A percentile compares a stretch with the other conserved stretches of the same genome.
These are phyloP conservation scores for Pelagophyceae sp. DNA, from an alignment of 352 stramenopile species.

Conservation along the genomic window DNA sequence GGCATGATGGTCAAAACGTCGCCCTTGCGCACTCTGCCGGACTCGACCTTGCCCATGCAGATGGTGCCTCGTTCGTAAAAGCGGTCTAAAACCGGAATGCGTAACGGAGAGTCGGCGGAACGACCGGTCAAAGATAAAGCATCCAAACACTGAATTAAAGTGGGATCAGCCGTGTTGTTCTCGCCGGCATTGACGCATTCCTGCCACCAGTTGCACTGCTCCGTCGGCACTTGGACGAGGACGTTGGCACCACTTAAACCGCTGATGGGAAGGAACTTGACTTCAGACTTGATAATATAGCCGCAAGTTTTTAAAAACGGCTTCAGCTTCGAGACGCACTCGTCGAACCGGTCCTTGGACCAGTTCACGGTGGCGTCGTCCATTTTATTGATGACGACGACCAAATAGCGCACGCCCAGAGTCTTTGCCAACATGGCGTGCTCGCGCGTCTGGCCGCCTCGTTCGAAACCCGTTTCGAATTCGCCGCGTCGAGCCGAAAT, in stretches of 20 bases:
- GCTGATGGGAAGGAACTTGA: conserved; percentile 94
- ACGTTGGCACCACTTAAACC: conserved; percentile 90
- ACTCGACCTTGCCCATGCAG: conserved; percentile 95
- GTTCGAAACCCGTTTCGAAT: conserved; percentile 97
- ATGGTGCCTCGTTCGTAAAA: conserved; percentile 93
- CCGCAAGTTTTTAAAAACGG: conserved; percentile 87
- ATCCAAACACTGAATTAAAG: conserved; percentile 86
- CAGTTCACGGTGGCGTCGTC: conserved; percentile 90
- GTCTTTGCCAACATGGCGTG: conserved; percentile 98
- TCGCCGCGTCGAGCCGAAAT: conserved; percentile 81
- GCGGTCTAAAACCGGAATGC: conserved; percentile 92
- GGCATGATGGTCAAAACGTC: conserved; percentile 91
- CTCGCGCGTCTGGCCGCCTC: conserved; percentile 93
- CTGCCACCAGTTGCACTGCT: conserved; percentile 85
- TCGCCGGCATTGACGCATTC: conserved; percentile 50
- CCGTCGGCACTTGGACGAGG: conserved; percentile 70
- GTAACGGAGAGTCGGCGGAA: conserved; percentile 74
- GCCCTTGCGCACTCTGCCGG: conserved; percentile 75
- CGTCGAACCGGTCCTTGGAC: conserved; percentile 78
- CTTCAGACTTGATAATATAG: conserved; percentile 94
- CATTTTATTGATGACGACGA: conserved; percentile 99
- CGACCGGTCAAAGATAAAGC: conserved; percentile 75
- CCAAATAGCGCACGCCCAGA: conserved; percentile 91
- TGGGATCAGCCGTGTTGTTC: conserved; percentile 60
- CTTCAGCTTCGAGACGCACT: conserved; percentile 86